Evolutionary conservation across 1,139 yeast genomes (phyloP), one percentile per base, ranked within the genome.

Genomic region (Protomyces arabidopsidicola): DNA sequence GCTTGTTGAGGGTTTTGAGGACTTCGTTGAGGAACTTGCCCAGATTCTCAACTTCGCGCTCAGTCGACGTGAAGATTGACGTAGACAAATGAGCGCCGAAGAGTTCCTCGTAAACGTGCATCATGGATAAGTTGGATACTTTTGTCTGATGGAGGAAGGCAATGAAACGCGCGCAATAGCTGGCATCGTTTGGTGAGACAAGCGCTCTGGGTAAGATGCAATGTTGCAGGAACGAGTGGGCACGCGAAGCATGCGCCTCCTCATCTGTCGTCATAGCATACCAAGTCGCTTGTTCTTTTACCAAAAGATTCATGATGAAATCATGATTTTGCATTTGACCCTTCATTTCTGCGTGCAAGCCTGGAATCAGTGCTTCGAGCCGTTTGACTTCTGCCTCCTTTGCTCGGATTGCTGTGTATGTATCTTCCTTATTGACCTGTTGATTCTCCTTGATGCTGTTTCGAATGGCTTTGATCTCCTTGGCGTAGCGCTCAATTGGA

Each of bases 151-250:
- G 84, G 16, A 85, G 70, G 56, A 74, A 69, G 67, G 83, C 81
- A 2, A 89, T 69, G 71, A 90, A 89, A 65, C 81, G 78, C 0
- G 90, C 84, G 53, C 85, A 76, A 72, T 77, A 90, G 0, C 87
- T 80, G 0, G 98, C 97, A 76, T 91, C 98, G 67, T 86, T 82
- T 0, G 96, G 86, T 0, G 97, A 88, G 69, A 87, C 90, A 2
- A 87, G 74, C 2, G 86, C 81, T 69, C 97, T 79, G 16, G 97
- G 97, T 20, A 90, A 74, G 4, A 90, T 71, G 74, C 97, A 89
- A 63, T 76, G 75, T 66, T 87, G 86, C 42, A 89, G 72, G 65
- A 90, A 79, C 4, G 75, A 18, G 18, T 42, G 48, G 48, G 48
- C 16, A 24, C 48, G 48, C 22, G 18, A 18, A 3, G 48, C 48